Base-by-base conservation (phyloP, 2,329 filamentous ascomycete species). In the Xylariomycetidae sp. region DNA sequence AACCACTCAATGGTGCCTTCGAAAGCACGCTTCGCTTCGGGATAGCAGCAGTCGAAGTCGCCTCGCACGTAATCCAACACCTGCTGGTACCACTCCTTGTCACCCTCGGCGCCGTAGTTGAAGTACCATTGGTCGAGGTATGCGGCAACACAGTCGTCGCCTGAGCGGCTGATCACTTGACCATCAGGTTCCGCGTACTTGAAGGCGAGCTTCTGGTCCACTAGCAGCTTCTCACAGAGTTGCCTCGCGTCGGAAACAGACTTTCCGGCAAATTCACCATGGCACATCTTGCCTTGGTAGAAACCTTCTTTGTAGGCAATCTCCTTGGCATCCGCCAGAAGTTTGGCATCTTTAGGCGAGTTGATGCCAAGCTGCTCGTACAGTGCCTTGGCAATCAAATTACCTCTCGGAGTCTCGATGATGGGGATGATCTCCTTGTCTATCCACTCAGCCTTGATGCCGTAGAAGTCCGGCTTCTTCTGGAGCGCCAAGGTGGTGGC, bases 61-160 rank as follows among this genome's bases (percentile, higher is more conserved):
- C 75, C 74, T 40, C 79, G 71, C 29, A 94, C 78, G 56, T 84
- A 81, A 46, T 81, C 72, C 34, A 89, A 68, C 10, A 84, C 86
- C 26, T 74, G 70, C 42, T 84, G 65, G 54, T 85, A 85, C 92
- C 92, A 96, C 28, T 33, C 9, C 26, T 41, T 35, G 24, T 41
- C 39, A 20, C 39, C 39, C 8, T 38, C 40, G 63, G 89, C 85
- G 42, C 92, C 92, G 54, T 98, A 98, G 64, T 95, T 90, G 50
- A 98, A 70, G 65, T 94, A 98, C 89, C 92, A 98, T 63, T 98
- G 92, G 50, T 95, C 90, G 54, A 96, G 79, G 46, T 90, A 80
- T 19, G 88, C 85, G 39, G 92, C 90, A 38, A 95, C 88, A 57
- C 92, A 96, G 48, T 93, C 86, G 54, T 96, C 90, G 18, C 82